phyloP scores from a whole-genome alignment of 257 asterid species.

The Nicotiana paniculata region DNA sequence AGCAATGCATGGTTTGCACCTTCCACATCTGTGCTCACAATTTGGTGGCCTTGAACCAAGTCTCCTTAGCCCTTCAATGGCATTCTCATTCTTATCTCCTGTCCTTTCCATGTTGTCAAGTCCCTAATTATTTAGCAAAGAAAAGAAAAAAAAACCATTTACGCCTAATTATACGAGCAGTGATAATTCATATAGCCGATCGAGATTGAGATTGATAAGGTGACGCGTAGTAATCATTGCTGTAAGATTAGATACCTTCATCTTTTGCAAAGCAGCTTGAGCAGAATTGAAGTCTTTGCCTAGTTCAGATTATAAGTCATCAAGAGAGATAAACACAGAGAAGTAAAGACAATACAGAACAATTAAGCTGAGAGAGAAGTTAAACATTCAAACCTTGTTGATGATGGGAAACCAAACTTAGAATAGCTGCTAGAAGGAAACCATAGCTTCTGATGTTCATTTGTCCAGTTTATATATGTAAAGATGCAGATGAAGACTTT shows the following conservation, averaged over 20 bases:
- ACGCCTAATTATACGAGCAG: neutral
- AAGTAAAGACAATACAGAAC: no score
- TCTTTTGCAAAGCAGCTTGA: neutral
- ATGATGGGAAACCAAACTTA: neutral
- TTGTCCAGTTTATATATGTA: neutral
- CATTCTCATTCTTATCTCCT: neutral
- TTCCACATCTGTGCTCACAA: conserved; percentile 30
- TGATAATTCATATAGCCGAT: neutral
- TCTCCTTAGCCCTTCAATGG: neutral
- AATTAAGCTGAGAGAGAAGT: neutral
- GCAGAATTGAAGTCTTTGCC: neutral
- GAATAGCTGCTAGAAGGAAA: neutral
- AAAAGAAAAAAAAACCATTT: neutral
- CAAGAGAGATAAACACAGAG: neutral
- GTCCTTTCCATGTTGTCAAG: neutral
- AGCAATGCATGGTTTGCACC: conserved; percentile 26
- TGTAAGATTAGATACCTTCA: neutral
- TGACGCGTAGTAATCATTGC: no score
- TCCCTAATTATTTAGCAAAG: neutral
- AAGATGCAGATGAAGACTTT: neutral
- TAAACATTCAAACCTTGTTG: neutral
- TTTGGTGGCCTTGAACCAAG: conserved; percentile 37
- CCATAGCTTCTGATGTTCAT: neutral
- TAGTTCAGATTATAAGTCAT: neutral
- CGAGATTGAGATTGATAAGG: no score